Evolutionary conservation across 202 grass and related monocot species (phyloP), one percentile per base, ranked within the genome.

Genomic region (Digitaria exilis): DNA sequence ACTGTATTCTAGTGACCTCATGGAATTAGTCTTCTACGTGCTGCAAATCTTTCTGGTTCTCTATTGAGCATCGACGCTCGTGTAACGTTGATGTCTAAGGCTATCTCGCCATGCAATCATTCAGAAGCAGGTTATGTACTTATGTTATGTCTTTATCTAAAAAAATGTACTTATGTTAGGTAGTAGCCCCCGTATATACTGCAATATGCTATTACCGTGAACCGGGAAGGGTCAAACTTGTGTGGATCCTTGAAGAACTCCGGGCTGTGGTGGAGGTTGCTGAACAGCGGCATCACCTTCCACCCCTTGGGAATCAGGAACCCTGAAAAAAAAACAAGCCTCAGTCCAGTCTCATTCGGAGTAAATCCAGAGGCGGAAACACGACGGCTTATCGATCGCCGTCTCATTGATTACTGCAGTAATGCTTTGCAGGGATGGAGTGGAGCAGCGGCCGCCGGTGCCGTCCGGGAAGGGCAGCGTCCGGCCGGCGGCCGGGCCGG

Each of bases 271-370:
- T 98, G 96, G 41, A 98, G 87, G 75, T 90, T 94, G 75, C 96
- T 89, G 62, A 96, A 96, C 60, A 99, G 86, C 54, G 96, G 96
- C 93, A 99, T 92, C 84, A 99, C 96, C 85, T 99, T 99, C 96
- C 96, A 99, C 48, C 96, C 96, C 66, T 96, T 99, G 18, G 96
- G 96, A 19, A 99, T 99, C 37, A 94, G 78, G 80, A 87, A 96
- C 18, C 96, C 96, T 99, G 42, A 46, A 32, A 32, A 35, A n/a
- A n/a, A 26, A 62, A 10, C 1, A 24, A 26, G 24, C 24, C 11
- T 61, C 43, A 63, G 48, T 80, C 26, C 24, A 61, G 69, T 68
- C 77, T 8, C 48, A 0, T 8, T 86, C 77, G 1, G 9, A 57
- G 54, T 29, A 31, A 69, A 69, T 69, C 4, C 71, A 58, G 9